Conservation (phyloP, 2,329 filamentous ascomycete genomes). For the Falciphora oryzae region DNA sequence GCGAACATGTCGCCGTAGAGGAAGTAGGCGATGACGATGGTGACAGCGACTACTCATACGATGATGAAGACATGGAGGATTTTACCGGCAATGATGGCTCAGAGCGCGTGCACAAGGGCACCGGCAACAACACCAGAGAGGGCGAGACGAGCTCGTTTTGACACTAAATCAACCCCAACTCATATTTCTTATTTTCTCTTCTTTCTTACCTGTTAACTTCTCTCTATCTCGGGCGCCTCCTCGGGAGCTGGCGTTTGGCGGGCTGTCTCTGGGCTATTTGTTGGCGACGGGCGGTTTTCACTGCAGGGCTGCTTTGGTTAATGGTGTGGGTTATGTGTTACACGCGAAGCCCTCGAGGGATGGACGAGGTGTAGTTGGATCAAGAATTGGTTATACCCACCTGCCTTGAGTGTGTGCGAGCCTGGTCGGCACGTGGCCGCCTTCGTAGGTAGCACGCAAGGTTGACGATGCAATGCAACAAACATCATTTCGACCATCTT, state of each 20-base stretch:
- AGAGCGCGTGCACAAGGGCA: constrained; percentile 14
- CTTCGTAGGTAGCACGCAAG: background rate
- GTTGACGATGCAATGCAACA: background rate
- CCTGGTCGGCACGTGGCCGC: background rate
- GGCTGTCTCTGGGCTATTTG: background rate
- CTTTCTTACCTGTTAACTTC: background rate
- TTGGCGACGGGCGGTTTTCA: background rate
- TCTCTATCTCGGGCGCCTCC: background rate
- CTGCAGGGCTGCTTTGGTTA: background rate
- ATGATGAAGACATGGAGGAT: constrained; percentile 22
- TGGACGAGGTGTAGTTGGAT: background rate
- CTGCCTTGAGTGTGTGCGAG: background rate
- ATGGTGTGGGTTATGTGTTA: background rate
- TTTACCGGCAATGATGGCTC: constrained; percentile 18
- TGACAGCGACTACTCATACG: constrained; percentile 22
- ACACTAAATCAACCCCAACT: background rate
- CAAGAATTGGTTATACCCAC: background rate
- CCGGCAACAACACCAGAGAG: constrained; percentile 8
- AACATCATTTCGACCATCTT: background rate
- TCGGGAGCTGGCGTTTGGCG: background rate
- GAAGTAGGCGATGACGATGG: constrained; percentile 21
- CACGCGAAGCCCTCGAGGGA: background rate
- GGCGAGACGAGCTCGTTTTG: background rate
- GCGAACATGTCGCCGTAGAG: constrained; percentile 20
- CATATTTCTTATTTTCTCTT: background rate